Evolutionary conservation across 805 yeast species (phyloP), one percentile per base, ranked within the genome.

Genomic region (Wickerhamiella vanderwaltii): DNA sequence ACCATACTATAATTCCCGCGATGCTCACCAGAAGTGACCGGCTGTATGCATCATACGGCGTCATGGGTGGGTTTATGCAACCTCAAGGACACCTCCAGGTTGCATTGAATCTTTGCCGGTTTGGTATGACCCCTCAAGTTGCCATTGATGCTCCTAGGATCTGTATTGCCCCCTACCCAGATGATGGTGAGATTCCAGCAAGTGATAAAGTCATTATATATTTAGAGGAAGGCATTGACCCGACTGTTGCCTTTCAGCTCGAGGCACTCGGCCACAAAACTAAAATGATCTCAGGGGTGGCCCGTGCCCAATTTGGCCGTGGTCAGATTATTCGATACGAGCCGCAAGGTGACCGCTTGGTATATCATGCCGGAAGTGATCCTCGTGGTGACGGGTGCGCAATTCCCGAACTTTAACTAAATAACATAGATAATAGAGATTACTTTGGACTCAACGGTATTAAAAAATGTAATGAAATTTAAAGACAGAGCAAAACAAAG

Each of bases 371-470:
- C 9, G 94, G 93, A 1, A 73, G 81, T 42, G 94, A 82, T 50
- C 69, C 66, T n/a, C 67, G 94, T 41, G 93, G 87, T n/a, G 94
- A 82, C 57, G 93, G 93, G 6, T 79, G 80, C 2, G 77, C 88
- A 9, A 71, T 71, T 12, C 76, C 84, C 4, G 61, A 66, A 43
- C 44, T 68, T 15, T 68, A 51, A 23, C 4, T 11, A 24, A 24
- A 11, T 7, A n/a, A n/a, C n/a, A n/a, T n/a, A n/a, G n/a, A n/a
- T n/a, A n/a, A n/a, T n/a, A n/a, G n/a, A n/a, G n/a, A n/a, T n/a
- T n/a, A n/a, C n/a, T n/a, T n/a, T n/a, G n/a, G n/a, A n/a, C n/a
- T n/a, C n/a, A n/a, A n/a, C n/a, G n/a, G n/a, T n/a, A n/a, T n/a
- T n/a, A n/a, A n/a, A n/a, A n/a, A n/a, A n/a, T n/a, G n/a, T n/a